A percentile compares a stretch with the other conserved stretches of the same genome.
Conservation (phyloP, 2,329 filamentous ascomycete species). For the Periglandula ipomoeae region DNA sequence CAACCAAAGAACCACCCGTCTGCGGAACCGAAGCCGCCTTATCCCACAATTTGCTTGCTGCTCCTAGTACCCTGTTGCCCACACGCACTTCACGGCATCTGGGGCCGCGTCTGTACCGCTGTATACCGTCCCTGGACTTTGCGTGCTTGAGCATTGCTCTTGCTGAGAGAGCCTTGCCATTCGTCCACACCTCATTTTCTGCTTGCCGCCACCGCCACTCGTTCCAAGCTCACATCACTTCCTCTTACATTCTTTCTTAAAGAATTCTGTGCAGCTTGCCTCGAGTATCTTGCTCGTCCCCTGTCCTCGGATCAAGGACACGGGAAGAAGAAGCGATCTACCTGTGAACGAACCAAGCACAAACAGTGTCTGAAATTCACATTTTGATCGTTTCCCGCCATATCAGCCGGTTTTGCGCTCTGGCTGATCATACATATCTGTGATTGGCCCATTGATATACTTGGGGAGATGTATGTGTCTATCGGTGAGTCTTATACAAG, state of each 20-base stretch:
- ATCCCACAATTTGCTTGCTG: background rate
- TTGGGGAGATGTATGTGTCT: background rate
- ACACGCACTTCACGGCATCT: conserved; percentile 3
- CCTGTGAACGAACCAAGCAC: background rate
- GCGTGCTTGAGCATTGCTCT: background rate
- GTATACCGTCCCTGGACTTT: background rate
- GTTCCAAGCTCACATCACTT: background rate
- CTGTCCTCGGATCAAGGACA: background rate
- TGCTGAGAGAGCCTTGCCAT: conserved; percentile 2
- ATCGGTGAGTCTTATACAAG: background rate
- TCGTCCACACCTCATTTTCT: conserved; percentile 1
- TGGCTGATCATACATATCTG: background rate
- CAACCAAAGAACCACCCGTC: background rate
- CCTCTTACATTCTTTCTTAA: background rate
- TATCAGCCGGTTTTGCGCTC: too few relatives aligned
- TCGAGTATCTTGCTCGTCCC: background rate
- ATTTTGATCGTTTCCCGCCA: too few relatives aligned
- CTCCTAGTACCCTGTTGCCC: conserved; percentile 5
- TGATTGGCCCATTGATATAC: background rate
- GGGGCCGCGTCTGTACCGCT: conserved; percentile 2
- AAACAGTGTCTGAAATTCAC: too few relatives aligned
- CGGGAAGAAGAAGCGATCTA: background rate
- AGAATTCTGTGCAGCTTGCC: conserved; percentile 1
- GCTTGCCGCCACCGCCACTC: conserved; percentile 9
- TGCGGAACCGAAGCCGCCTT: conserved; percentile 6